Percentiles rank a stretch among this genome's conserved stretches.
Conservation (phyloP, 345 rosid species). For the Brassica cretica region DNA sequence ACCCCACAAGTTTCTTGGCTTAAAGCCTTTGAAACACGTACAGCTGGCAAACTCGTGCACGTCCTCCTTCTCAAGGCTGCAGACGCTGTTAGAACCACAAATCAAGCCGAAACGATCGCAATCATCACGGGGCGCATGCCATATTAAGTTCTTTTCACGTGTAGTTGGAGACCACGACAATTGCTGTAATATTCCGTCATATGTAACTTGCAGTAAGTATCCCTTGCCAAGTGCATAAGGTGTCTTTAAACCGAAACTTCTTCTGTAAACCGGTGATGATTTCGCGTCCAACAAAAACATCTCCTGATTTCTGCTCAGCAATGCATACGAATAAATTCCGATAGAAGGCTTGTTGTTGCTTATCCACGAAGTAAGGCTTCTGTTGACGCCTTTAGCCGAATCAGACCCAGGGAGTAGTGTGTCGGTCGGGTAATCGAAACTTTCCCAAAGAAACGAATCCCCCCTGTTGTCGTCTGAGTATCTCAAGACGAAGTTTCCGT, state of each 20-base stretch:
- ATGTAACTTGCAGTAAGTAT: background rate
- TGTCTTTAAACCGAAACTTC: background rate
- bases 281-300: background rate
- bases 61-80: background rate
- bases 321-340: background rate
- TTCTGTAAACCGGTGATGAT: background rate
- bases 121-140: background rate
- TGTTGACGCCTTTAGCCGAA: background rate
- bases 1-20: background rate
- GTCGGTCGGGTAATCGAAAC: background rate
- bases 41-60: background rate
- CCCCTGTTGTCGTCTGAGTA: background rate
- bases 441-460: background rate
- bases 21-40: background rate
- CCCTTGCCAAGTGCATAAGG: no score
- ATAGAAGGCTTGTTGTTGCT: background rate
- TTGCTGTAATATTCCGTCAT: background rate
- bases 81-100: background rate
- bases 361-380: background rate
- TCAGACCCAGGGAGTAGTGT: background rate
- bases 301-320: background rate
- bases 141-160: background rate
- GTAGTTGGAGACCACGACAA: background rate
- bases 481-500: background rate
- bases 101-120: background rate